Conservation (phyloP, 2,329 filamentous ascomycete species). For the Calonectria naviculata region DNA sequence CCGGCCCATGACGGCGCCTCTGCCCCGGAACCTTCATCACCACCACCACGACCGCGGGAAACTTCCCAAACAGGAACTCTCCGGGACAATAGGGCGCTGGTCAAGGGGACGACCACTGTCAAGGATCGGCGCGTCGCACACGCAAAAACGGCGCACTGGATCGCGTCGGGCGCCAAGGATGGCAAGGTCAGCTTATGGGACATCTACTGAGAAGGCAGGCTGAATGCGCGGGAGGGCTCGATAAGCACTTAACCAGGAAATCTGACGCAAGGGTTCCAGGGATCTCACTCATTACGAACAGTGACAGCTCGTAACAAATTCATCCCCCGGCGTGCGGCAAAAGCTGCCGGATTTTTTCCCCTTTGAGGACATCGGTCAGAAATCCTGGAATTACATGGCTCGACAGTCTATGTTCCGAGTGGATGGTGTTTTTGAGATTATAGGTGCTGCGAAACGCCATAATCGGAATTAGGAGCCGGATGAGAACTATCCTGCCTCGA, state of each 20-base stretch:
- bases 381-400: neutral
- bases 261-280: neutral
- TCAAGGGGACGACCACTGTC: conserved; percentile 50
- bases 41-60: neutral
- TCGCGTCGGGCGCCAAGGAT: conserved; percentile 92
- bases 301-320: neutral
- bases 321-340: neutral
- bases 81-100: conserved; percentile 7
- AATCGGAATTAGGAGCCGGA: neutral
- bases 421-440: neutral
- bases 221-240: neutral
- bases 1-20: neutral
- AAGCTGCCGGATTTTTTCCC: neutral
- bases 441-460: neutral
- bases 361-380: neutral
- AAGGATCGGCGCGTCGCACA: conserved; percentile 72
- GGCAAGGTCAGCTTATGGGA: conserved; percentile 97
- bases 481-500: neutral
- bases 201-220: conserved; percentile 71
- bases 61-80: neutral
- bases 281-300: neutral
- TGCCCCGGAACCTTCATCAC: neutral
- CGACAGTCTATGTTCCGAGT: neutral
- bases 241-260: conserved; percentile 1
- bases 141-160: conserved; percentile 82